Evolutionary conservation across 225 moss, liverwort and hornwort genomes (phyloP).

Genomic region (Marchantia polymorpha): DNA sequence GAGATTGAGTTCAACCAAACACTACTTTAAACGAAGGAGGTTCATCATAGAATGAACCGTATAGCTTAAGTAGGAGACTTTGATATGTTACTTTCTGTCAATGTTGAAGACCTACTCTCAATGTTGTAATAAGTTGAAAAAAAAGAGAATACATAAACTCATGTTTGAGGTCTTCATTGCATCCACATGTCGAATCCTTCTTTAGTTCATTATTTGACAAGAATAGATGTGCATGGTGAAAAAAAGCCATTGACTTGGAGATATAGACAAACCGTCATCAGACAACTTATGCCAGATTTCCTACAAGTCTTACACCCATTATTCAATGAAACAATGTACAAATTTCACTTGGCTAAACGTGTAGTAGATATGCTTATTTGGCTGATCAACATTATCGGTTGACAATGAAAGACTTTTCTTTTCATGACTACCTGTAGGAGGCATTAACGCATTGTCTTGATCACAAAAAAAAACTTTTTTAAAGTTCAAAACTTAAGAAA

Average conservation of each 20-base stretch:
- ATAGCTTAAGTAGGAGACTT: not conserved
- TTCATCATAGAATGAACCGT: slow-evolving; percentile 4
- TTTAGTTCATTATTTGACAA: slow-evolving; percentile 22
- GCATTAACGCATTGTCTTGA: slow-evolving; percentile 92
- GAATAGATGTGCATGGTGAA: slow-evolving; percentile 22
- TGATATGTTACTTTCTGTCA: slow-evolving; percentile 11
- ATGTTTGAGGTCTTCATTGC: slow-evolving; percentile 11
- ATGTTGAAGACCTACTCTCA: slow-evolving; percentile 13
- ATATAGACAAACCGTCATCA: slow-evolving; percentile 20
- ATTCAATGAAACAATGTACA: slow-evolving; percentile 48
- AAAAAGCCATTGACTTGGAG: slow-evolving; percentile 19
- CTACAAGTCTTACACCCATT: slow-evolving; percentile 41
- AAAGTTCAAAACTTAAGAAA: too few species aligned
- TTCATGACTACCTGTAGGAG: slow-evolving; percentile 90
- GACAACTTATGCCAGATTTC: slow-evolving; percentile 23
- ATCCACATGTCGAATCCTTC: slow-evolving; percentile 26
- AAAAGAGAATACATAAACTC: slow-evolving; percentile 5
- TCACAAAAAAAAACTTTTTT: slow-evolving; percentile 25
- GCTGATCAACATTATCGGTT: slow-evolving; percentile 86
- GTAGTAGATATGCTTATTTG: slow-evolving; percentile 98
- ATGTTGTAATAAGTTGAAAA: slow-evolving; percentile 6
- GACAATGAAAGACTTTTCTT: slow-evolving; percentile 89
- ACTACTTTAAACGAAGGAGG: not conserved
- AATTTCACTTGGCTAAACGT: slow-evolving; percentile 88
- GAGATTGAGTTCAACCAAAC: not conserved